phyloP scores from a whole-genome alignment of 805 yeast species.

The Ogataea pilisensis region DNA sequence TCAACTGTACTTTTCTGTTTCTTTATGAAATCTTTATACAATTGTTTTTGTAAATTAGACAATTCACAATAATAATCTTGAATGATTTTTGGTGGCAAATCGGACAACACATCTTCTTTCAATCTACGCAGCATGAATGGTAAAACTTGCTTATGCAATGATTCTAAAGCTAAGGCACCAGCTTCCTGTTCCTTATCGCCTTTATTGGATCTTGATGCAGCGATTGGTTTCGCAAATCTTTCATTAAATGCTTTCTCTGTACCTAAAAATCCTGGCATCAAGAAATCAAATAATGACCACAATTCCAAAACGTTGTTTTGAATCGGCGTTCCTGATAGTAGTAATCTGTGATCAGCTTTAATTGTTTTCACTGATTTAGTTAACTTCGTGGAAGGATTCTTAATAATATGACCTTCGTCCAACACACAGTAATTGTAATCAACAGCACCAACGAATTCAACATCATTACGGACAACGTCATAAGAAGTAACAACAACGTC shows the following conservation, averaged over 20 bases:
- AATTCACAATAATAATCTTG: conserved; percentile 98
- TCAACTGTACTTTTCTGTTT: conserved; percentile 74
- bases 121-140: conserved; percentile 95
- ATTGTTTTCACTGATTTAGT: conserved; percentile 83
- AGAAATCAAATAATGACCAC: conserved; percentile 95
- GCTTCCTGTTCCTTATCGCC: conserved; percentile 94
- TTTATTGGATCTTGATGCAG: conserved; percentile 85
- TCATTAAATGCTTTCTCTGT: conserved; percentile 92
- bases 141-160: conserved; percentile 91
- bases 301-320: conserved; percentile 94
- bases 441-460: conserved; percentile 50
- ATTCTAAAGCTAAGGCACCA: conserved; percentile 93
- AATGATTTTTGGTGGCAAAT: conserved; percentile 95
- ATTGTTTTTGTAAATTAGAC: conserved; percentile 81
- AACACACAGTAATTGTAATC: conserved; percentile 92
- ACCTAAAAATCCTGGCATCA: conserved; percentile 98
- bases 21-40: conserved; percentile 84
- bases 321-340: conserved; percentile 95
- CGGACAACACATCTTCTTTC: conserved; percentile 93
- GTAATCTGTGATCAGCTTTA: conserved; percentile 82
- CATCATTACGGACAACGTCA: conserved; percentile 94
- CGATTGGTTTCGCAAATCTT: conserved; percentile 95
- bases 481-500: conserved; percentile 93
- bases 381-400: conserved; percentile 82
- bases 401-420: conserved; percentile 97